phyloP scores from a whole-genome alignment of 2,329 filamentous ascomycete species.

The Pseudogymnoascus sp. region DNA sequence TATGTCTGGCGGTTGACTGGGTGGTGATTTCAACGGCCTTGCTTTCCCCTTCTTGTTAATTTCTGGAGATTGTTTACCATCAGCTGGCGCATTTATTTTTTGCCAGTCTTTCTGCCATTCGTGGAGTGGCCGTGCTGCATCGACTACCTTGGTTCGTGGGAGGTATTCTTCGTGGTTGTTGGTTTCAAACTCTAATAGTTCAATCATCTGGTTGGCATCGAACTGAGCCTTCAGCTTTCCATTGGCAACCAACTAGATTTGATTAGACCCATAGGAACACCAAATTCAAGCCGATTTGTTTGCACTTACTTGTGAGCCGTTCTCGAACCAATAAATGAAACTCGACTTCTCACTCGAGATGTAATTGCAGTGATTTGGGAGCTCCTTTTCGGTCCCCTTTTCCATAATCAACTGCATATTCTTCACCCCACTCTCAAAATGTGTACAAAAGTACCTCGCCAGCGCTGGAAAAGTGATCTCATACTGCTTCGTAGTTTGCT shows the following conservation, averaged over 20 bases:
- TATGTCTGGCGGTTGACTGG: conserved; percentile 51
- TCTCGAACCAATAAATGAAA: conserved; percentile 84
- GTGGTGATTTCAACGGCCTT: conserved; percentile 52
- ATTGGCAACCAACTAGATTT: conserved; percentile 60
- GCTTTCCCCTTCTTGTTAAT: conserved; percentile 61
- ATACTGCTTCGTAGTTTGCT: conserved; percentile 66
- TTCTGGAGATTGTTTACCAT: conserved; percentile 54
- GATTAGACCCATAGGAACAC: conserved; percentile 23
- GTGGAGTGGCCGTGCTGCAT: conserved; percentile 54
- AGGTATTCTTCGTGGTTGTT: conserved; percentile 76
- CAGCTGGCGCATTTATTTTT: conserved; percentile 45
- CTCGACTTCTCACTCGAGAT: conserved; percentile 72
- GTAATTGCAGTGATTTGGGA: conserved; percentile 59
- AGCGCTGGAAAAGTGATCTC: conserved; percentile 78
- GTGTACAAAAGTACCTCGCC: conserved; percentile 80
- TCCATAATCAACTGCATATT: conserved; percentile 83
- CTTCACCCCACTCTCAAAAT: conserved; percentile 79
- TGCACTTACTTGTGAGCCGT: conserved; percentile 67
- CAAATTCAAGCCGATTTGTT: not conserved
- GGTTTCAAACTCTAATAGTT: conserved; percentile 76
- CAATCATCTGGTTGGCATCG: conserved; percentile 70
- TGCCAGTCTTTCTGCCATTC: conserved; percentile 61
- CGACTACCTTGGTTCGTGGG: conserved; percentile 57
- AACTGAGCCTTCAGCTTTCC: conserved; percentile 75
- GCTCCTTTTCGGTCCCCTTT: conserved; percentile 48